phyloP scores from a whole-genome alignment of 495 filamentous ascomycete species.

The Xylaria intraflava region DNA sequence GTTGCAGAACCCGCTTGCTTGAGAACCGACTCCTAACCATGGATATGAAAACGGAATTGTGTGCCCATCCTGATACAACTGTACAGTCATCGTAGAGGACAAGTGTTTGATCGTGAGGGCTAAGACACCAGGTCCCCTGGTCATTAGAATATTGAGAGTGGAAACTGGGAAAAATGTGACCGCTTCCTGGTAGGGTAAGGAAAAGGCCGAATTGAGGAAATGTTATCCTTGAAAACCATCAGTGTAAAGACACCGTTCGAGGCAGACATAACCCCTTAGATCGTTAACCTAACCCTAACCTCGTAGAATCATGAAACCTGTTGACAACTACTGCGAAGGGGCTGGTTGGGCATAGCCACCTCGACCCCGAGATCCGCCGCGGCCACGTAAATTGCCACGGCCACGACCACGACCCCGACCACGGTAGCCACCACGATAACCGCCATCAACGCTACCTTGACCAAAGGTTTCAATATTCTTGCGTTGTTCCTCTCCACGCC shows the following conservation, averaged over 20 bases:
- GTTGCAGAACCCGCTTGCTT: slow-evolving; percentile 22
- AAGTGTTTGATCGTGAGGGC: background rate
- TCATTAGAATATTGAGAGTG: background rate
- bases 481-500: slow-evolving; percentile 85
- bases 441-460: slow-evolving; percentile 88
- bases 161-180: background rate
- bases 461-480: slow-evolving; percentile 98
- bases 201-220: background rate
- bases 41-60: slow-evolving; percentile 20
- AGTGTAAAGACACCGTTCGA: background rate
- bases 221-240: background rate
- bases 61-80: slow-evolving; percentile 19
- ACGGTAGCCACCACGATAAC: slow-evolving; percentile 66
- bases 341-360: slow-evolving; percentile 22
- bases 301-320: background rate
- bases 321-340: background rate
- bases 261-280: background rate
- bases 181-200: background rate
- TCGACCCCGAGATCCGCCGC: slow-evolving; percentile 41
- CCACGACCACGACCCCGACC: slow-evolving; percentile 65
- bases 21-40: slow-evolving; percentile 20
- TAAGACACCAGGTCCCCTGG: background rate
- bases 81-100: slow-evolving; percentile 12
- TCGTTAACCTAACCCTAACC: background rate
- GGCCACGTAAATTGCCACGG: slow-evolving; percentile 38